phyloP scores from a whole-genome alignment of 305 asterid genomes.

The Fraxinus angustifolia region DNA sequence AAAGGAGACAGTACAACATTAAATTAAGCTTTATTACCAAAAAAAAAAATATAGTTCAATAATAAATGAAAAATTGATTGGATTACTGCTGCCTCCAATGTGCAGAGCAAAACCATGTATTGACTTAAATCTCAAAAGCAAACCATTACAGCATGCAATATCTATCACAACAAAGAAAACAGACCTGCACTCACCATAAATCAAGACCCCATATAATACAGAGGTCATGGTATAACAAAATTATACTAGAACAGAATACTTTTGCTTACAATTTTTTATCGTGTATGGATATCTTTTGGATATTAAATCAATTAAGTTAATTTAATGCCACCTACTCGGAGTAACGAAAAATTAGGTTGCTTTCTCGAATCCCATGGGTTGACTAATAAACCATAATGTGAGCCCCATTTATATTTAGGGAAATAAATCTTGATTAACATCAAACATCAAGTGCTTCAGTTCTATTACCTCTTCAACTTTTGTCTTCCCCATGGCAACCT shows the following conservation, averaged over 20 bases:
- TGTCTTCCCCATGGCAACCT: conserved; percentile 65
- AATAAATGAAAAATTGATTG: not conserved
- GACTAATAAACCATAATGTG: not conserved
- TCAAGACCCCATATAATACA: not conserved
- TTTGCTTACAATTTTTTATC: not conserved
- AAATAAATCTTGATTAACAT: not conserved
- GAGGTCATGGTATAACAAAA: not conserved
- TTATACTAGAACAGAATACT: not conserved
- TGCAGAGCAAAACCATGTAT: not conserved
- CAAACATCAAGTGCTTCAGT: not conserved
- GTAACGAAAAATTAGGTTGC: not conserved
- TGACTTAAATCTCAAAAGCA: not conserved
- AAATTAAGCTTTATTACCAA: not conserved
- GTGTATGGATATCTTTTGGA: not conserved
- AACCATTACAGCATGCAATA: not conserved
- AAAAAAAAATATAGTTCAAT: no score
- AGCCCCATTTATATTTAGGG: not conserved
- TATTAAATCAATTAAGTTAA: not conserved
- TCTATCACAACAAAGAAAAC: not conserved
- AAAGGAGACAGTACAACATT: not conserved
- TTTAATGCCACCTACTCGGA: not conserved
- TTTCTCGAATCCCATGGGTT: not conserved
- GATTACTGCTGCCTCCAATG: not conserved
- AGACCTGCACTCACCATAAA: not conserved
- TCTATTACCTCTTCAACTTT: conserved; percentile 70